Base-by-base conservation (phyloP, 2,329 filamentous ascomycete genomes). In the Sclerotinia trifoliorum region DNA sequence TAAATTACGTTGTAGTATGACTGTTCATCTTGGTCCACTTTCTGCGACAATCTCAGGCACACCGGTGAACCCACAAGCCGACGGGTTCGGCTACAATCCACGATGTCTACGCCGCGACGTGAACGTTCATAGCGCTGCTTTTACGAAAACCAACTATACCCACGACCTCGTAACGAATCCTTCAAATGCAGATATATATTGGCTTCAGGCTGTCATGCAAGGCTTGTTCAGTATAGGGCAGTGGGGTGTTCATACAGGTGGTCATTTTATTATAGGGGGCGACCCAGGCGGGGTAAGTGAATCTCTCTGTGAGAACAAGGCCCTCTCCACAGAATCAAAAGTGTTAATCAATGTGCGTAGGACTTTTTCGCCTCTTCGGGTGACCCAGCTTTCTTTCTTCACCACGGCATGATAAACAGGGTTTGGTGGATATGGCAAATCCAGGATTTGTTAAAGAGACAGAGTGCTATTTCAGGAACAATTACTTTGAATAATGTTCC, bases 371-470 rank as follows among this genome's bases (percentile, higher is more conserved):
- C 81, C 61, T 81, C 80, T 13, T 77, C 81, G 0, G 75, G 79
- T 1, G 81, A 83, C 64, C 81, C 81, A 1, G 79, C 74, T 2
- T 83, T 83, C 73, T 83, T 79, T 69, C 72, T 81, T 7, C 81
- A 83, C 68, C 81, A 83, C 66, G 80, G 77, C 0, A 78, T 81
- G 72, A 78, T 83, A 54, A 81, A 83, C 68, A 76, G 81, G 7
- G 75, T 82, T 62, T 82, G 81, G 74, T 83, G 80, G 74, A 80
- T 83, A 68, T 83, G 81, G 81, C 81, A 83, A 75, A 80, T 80
- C 51, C 78, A 81, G 39, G 78, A 82, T 70, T 80, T 73, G 73
- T 75, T 58, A 74, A 79, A 56, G 67, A 70, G 71, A n/a, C 67
- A 70, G 42, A 69, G 70, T 42, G 73, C 71, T n/a, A 32, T 76